Percentiles rank a stretch among this genome's conserved stretches.
Evolutionary conservation across 1,139 yeast genomes (phyloP).

Genomic region (Yamadazyma jaroonii): DNA sequence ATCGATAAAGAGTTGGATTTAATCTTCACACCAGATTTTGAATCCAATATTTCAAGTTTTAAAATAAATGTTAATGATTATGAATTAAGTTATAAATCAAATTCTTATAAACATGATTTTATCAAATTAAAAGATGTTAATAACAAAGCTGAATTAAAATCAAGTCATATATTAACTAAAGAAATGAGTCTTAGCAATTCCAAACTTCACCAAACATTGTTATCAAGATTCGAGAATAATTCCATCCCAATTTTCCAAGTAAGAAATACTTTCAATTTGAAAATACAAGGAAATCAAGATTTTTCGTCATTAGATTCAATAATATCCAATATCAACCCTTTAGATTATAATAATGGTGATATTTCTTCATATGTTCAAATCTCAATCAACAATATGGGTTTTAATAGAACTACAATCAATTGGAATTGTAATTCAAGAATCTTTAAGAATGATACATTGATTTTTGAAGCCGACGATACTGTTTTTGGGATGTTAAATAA

Average conservation of each 20-base stretch:
- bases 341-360: conserved; percentile 23
- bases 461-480: conserved; percentile 28
- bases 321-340: conserved; percentile 14
- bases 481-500: conserved; percentile 33
- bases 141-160: conserved; percentile 6
- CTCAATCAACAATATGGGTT: conserved; percentile 14
- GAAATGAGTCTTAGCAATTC: conserved; percentile 3
- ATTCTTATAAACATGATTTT: conserved; percentile 12
- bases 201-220: conserved; percentile 5
- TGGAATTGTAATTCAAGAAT: conserved; percentile 37
- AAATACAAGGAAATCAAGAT: conserved; percentile 9
- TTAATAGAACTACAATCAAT: conserved; percentile 19
- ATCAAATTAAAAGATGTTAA: conserved; percentile 8
- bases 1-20: conserved; percentile 27
- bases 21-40: conserved; percentile 26
- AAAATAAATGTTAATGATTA: conserved; percentile 8
- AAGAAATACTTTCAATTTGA: conserved; percentile 11
- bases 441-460: conserved; percentile 21
- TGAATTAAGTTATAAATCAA: conserved; percentile 11
- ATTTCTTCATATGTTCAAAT: conserved; percentile 31
- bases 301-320: conserved; percentile 17
- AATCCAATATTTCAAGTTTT: conserved; percentile 2
- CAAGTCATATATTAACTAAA: conserved; percentile 5
- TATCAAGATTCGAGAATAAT: conserved; percentile 9
- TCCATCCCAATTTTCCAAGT: conserved; percentile 9